Conservation (phyloP, 371 early-diverging fungal genomes). For the Mortierella sp. region DNA sequence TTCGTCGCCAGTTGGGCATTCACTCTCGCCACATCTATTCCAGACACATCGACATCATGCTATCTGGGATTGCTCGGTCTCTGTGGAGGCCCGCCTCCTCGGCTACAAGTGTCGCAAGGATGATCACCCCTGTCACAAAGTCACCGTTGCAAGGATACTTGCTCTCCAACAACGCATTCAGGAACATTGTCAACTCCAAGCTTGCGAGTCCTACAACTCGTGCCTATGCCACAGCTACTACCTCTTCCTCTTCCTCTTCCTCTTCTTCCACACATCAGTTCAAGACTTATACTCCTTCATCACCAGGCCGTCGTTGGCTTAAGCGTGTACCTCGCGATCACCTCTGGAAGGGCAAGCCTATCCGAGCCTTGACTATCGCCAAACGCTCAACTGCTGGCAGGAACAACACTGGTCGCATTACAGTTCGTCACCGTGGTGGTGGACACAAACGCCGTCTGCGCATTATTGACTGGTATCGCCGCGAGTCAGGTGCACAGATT, state of each 20-base stretch:
- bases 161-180: slow-evolving; percentile 20
- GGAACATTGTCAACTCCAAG: slow-evolving; percentile 17
- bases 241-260: slow-evolving; percentile 13
- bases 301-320: slow-evolving; percentile 91
- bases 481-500: slow-evolving; percentile 79
- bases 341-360: slow-evolving; percentile 92
- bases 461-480: slow-evolving; percentile 89
- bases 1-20: not conserved
- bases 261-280: slow-evolving; percentile 64
- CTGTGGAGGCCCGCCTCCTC: slow-evolving; percentile 37
- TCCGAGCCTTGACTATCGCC: slow-evolving; percentile 84
- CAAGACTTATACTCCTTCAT: slow-evolving; percentile 93
- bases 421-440: slow-evolving; percentile 95
- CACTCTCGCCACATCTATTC: not conserved
- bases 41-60: slow-evolving; percentile 23
- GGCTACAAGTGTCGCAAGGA: slow-evolving; percentile 22
- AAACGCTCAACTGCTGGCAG: slow-evolving; percentile 90
- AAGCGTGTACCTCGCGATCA: slow-evolving; percentile 92
- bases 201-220: slow-evolving; percentile 10
- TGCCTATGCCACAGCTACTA: slow-evolving; percentile 42
- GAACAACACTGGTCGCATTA: slow-evolving; percentile 92
- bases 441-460: slow-evolving; percentile 94
- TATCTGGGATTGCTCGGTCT: slow-evolving; percentile 48
- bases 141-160: slow-evolving; percentile 11
- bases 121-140: slow-evolving; percentile 25